Evolutionary conservation across 345 rosid species (phyloP).

Genomic region (Hypericum perforatum): DNA sequence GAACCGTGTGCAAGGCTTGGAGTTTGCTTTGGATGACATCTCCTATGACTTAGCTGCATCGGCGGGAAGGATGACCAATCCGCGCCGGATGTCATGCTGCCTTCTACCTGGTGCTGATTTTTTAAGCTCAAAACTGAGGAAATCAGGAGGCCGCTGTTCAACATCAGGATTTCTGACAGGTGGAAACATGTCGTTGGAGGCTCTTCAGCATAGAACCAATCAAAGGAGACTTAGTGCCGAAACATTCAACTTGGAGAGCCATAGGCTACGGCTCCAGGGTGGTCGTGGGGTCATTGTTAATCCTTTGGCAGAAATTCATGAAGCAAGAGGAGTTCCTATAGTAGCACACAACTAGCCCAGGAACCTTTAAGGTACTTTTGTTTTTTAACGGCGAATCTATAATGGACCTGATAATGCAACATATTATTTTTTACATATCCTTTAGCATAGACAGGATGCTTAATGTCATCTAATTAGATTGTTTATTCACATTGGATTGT

Average conservation of each 20-base stretch:
- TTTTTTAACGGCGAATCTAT: no score
- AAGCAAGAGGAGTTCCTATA: constrained; percentile 22
- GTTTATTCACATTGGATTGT: no score
- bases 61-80: constrained; percentile 60
- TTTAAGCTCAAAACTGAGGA: constrained; percentile 68
- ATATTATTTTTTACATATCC: no score
- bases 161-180: constrained; percentile 34
- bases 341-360: constrained; percentile 18
- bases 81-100: constrained; percentile 54
- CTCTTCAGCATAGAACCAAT: constrained; percentile 23
- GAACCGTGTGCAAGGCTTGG: constrained; percentile 80
- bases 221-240: constrained; percentile 25
- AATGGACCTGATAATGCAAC: no score
- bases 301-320: constrained; percentile 74
- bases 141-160: constrained; percentile 33
- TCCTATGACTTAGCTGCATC: constrained; percentile 79
- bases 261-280: constrained; percentile 37
- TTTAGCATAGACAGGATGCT: no score
- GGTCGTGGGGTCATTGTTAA: constrained; percentile 58
- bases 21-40: constrained; percentile 83
- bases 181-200: constrained; percentile 19
- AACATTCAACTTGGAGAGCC: constrained; percentile 29
- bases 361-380: background rate
- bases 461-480: no score
- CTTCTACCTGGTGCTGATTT: constrained; percentile 58